Percentiles rank a stretch among this genome's conserved stretches.
These are phyloP conservation scores for Nasturtium officinale DNA, from an alignment of 345 rosid genomes.

Conservation along the genomic window DNA sequence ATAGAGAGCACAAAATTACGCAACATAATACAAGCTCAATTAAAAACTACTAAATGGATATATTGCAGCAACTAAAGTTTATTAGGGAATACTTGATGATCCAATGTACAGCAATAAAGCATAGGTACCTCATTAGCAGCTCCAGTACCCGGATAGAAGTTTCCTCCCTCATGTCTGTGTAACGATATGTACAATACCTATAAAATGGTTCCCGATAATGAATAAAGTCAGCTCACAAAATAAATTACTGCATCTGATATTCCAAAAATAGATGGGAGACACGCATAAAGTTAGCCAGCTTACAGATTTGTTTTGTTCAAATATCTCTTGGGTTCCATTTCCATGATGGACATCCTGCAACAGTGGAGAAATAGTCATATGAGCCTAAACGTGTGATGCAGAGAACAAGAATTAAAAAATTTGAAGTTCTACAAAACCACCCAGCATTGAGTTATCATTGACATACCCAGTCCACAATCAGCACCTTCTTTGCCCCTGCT, in stretches of 20 bases:
- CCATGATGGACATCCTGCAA: slow-evolving; percentile 99
- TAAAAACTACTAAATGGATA: background rate
- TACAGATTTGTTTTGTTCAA: slow-evolving; percentile 83
- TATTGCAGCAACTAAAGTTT: background rate
- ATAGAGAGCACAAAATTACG: background rate
- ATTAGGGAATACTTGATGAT: slow-evolving; percentile 7
- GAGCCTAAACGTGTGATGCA: background rate
- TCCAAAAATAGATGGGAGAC: slow-evolving; percentile 1
- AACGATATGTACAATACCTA: slow-evolving; percentile 91
- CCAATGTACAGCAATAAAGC: slow-evolving; percentile 5
- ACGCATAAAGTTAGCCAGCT: slow-evolving; percentile 41
- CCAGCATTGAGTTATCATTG: slow-evolving; percentile 35
- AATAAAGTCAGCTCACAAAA: slow-evolving; percentile 5
- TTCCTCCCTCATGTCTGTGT: slow-evolving; percentile 93
- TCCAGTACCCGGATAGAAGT: slow-evolving; percentile 92
- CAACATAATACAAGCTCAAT: background rate
- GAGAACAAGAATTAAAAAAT: background rate
- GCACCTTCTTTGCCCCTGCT: slow-evolving; percentile 92
- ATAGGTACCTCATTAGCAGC: slow-evolving; percentile 75
- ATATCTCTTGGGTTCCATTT: slow-evolving; percentile 97
- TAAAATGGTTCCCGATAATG: slow-evolving; percentile 1
- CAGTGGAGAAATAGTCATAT: slow-evolving; percentile 17
- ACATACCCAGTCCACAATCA: slow-evolving; percentile 93
- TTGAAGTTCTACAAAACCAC: slow-evolving; percentile 22
- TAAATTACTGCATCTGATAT: slow-evolving; percentile 25